Base-by-base conservation (phyloP, 352 stramenopile genomes). In the Globisporangium sylvaticum region DNA sequence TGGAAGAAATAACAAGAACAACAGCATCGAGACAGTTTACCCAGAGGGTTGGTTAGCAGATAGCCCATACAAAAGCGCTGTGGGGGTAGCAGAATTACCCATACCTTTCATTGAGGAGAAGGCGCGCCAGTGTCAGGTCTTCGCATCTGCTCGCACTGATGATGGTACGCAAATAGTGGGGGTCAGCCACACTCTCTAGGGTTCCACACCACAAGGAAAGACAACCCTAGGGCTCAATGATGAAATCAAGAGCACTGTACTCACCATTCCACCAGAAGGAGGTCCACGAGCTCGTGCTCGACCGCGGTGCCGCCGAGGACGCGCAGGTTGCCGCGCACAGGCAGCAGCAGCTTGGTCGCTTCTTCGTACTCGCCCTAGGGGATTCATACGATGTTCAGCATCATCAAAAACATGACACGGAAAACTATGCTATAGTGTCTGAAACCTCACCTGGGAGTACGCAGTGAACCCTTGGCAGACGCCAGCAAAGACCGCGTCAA, bases 81-180 rank as follows among this genome's bases (percentile, higher is more conserved):
- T 25, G 7, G 25, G 8, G 9, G 1, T 22, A 37, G 20, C 7
- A 50, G 15, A 50, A 50, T 10, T 5, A 22, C 18, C 7, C 46
- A 9, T 70, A 90, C 83, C 84, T 73, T 75, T 96, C 88, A 66
- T 92, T 94, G 24, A 96, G 76, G n/a, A 96, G 71, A 42, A 94
- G 78, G 31, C 91, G 85, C 10, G 85, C 88, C 12, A 96, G 72
- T 52, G 75, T 70, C 62, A 93, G 71, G 54, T 92, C 77, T 27
- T 84, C 73, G 61, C 83, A 88, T 53, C 84, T 83, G 48, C 81
- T 92, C 42, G 87, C 80, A 70, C 87, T 95, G 39, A 27, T 24
- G 44, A 46, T 27, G 31, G 10, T 34, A 34, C 31, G 10, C 31
- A 34, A 34, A 34, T 8, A 34, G 31, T 34, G 31, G 7, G 31